Evolutionary conservation across 106 monocot genomes (phyloP), one percentile per base, ranked within the genome.

Genomic region (Allium sativum): DNA sequence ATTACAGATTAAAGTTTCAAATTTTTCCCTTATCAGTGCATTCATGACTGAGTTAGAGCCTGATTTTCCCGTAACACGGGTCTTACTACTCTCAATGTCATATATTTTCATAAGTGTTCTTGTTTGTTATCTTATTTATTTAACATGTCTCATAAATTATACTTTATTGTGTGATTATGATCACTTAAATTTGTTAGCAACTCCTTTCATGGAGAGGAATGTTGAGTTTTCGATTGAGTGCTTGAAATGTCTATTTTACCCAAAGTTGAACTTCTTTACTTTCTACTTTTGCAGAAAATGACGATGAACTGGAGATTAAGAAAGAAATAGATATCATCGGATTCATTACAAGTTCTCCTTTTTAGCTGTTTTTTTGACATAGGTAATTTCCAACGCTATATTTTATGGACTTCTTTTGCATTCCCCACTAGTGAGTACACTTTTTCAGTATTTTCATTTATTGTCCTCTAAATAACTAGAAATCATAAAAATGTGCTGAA

Each of bases 221-320:
- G 55, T 93, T 64, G 93, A 93, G 67, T 93, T 93, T 64, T 61
- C 88, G 80, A 81, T 73, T 73, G 93, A 89, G 50, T 89, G 93
- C 82, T 89, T 93, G 93, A 88, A 93, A 59, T 88, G 88, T 77
- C 82, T 93, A n/a, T n/a, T n/a, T n/a, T n/a, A n/a, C n/a, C n/a
- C n/a, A n/a, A n/a, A n/a, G n/a, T n/a, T n/a, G n/a, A n/a, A n/a
- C n/a, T n/a, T n/a, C n/a, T n/a, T n/a, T n/a, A n/a, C n/a, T n/a
- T n/a, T n/a, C n/a, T n/a, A n/a, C n/a, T n/a, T n/a, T n/a, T n/a
- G n/a, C n/a, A n/a, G n/a, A n/a, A n/a, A n/a, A n/a, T n/a, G n/a
- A n/a, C n/a, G n/a, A n/a, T n/a, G n/a, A n/a, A n/a, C n/a, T n/a
- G n/a, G n/a, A n/a, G n/a, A n/a, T n/a, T n/a, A n/a, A n/a, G n/a